Base-by-base conservation (phyloP, 1,284 basidiomycete genomes). In the Porodaedalea pini region DNA sequence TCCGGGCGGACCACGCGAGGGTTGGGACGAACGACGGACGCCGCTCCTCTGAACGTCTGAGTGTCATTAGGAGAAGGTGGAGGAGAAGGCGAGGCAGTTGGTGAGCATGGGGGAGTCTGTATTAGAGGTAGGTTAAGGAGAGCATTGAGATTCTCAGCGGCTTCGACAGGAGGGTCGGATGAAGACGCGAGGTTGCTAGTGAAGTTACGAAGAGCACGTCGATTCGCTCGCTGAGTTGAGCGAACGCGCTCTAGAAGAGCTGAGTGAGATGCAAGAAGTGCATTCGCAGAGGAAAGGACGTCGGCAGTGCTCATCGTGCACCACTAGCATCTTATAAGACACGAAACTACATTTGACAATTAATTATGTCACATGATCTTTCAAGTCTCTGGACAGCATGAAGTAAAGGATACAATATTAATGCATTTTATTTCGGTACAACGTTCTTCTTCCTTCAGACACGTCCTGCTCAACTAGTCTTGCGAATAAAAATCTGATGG, bases 1-100 rank as follows among this genome's bases (percentile, higher is more conserved):
- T 90, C 88, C 15, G 73, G 66, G 48, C 85, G 75, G 15, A 70
- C 63, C 0, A 71, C 44, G 68, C 70, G 0, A 67, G 68, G 37
- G 69, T 67, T n/a, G 70, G 63, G 5, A 70, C 58, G 0, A 81
- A 81, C 0, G 81, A 82, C 3, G 73, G 66, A 0, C 78, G 77
- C n/a, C 21, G 48, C 49, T 21, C 25, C 37, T 4, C 41, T 44
- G 19, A 25, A 25, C 10, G 7, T 15, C 19, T n/a, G 45, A 10
- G 45, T 27, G 15, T 31, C 34, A 49, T 41, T 41, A 13, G 78
- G 77, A 0, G 75, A 73, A 0, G 70, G 74, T 0, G 75, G 70
- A 2, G 78, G 75, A 0, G 79, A 77, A 1, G 68, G 69, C 45
- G 73, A 70, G 0, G 75, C 75, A 0, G 79, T 78, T 0, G 76